phyloP scores from a whole-genome alignment of 129 eudicot species.

The Chrysanthemum makinoi region DNA sequence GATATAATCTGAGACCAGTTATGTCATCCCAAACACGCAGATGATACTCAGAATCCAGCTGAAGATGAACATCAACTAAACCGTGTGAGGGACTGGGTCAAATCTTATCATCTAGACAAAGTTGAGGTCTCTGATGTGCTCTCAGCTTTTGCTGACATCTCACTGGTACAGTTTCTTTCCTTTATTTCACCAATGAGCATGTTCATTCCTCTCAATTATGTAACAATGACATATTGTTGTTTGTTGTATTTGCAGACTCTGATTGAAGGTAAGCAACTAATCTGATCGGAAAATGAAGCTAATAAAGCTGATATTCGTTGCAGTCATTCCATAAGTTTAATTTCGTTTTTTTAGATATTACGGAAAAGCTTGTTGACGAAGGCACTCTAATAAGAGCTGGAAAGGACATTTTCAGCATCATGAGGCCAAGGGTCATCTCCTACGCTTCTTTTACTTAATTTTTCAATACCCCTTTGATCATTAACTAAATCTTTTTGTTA shows the following conservation, averaged over 20 bases:
- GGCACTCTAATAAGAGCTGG: constrained; percentile 53
- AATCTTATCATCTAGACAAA: constrained; percentile 55
- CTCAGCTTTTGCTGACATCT: constrained; percentile 84
- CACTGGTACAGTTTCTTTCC: constrained; percentile 48
- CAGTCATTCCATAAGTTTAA: background rate
- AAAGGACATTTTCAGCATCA: constrained; percentile 51
- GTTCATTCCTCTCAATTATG: constrained; percentile 12
- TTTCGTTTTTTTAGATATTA: constrained; percentile 49
- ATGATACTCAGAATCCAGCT: constrained; percentile 83
- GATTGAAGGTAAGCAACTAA: constrained; percentile 67
- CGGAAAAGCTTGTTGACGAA: constrained; percentile 79
- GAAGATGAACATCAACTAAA: constrained; percentile 83
- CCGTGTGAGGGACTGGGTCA: constrained; percentile 92
- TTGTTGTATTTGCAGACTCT: constrained; percentile 57
- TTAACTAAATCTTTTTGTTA: constrained; percentile 8
- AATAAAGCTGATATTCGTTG: too few species aligned
- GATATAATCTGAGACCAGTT: constrained; percentile 1
- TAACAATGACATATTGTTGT: constrained; percentile 8
- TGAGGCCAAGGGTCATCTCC: constrained; percentile 52
- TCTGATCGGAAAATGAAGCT: constrained; percentile 16
- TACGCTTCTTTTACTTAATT: constrained; percentile 11
- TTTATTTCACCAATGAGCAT: background rate
- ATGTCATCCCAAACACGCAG: constrained; percentile 39
- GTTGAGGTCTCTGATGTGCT: constrained; percentile 74
- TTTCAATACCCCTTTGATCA: background rate